Evolutionary conservation across 2,329 filamentous ascomycete genomes (phyloP).

Genomic region (Leptographium flavum): DNA sequence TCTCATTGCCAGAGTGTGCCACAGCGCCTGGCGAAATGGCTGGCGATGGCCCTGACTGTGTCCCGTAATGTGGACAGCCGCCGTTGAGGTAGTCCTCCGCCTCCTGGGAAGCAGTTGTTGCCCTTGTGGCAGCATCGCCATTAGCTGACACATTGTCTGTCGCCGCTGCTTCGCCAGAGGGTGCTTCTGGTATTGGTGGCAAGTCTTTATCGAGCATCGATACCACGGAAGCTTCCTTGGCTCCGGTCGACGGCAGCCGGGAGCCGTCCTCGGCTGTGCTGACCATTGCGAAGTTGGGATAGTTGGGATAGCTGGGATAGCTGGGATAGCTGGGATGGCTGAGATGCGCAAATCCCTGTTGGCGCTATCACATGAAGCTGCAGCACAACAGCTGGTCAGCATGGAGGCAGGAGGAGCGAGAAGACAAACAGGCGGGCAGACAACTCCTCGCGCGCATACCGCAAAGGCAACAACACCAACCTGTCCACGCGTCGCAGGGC

Average conservation of each 20-base stretch:
- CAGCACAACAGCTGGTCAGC: not conserved
- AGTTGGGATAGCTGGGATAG: no score
- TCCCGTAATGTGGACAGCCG: slow-evolving; percentile 17
- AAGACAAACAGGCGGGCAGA: no score
- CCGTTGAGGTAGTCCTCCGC: slow-evolving; percentile 25
- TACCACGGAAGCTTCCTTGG: not conserved
- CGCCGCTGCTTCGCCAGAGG: not conserved
- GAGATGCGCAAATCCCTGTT: not conserved
- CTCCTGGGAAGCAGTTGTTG: slow-evolving; percentile 1
- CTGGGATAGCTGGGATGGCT: no score
- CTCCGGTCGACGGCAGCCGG: not conserved
- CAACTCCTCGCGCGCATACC: no score
- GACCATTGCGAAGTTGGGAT: no score
- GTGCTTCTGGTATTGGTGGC: slow-evolving; percentile 8
- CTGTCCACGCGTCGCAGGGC: no score
- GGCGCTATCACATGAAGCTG: not conserved
- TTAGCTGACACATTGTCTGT: not conserved
- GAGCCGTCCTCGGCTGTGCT: not conserved
- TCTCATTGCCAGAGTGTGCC: not conserved
- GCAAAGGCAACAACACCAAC: no score
- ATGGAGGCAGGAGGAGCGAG: no score
- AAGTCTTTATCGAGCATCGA: slow-evolving; percentile 9
- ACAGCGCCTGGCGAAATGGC: not conserved
- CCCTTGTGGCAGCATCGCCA: not conserved
- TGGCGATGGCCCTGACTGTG: not conserved